Percentiles rank a stretch among this genome's conserved stretches.
Evolutionary conservation across 2,329 filamentous ascomycete genomes (phyloP).

Genomic region (Arthrobotrys conoides): DNA sequence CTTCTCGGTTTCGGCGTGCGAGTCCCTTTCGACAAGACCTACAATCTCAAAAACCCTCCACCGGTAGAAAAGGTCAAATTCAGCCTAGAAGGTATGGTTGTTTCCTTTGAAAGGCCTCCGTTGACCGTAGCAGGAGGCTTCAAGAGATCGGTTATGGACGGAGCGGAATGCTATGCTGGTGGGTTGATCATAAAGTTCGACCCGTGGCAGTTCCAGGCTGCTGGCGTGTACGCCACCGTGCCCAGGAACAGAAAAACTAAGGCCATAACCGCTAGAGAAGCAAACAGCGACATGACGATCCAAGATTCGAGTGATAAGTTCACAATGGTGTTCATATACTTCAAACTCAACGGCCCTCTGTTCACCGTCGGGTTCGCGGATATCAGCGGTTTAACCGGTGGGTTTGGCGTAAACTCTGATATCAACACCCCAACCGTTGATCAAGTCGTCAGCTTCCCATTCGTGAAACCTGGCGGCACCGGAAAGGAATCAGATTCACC

Average conservation of each 20-base stretch:
- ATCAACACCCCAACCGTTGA: conserved; percentile 65
- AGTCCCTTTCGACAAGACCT: conserved; percentile 60
- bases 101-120: conserved; percentile 66
- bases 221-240: conserved; percentile 66
- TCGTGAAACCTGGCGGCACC: conserved; percentile 62
- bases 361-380: conserved; percentile 67
- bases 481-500: not conserved
- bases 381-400: conserved; percentile 63
- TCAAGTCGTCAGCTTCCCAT: conserved; percentile 65
- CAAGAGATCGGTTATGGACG: conserved; percentile 63
- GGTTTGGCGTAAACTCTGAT: conserved; percentile 67
- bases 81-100: conserved; percentile 65
- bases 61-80: not conserved
- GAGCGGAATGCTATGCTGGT: conserved; percentile 66
- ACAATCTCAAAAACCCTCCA: conserved; percentile 13
- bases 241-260: not conserved
- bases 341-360: conserved; percentile 67
- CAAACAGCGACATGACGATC: too few species aligned
- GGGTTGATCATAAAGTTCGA: conserved; percentile 66
- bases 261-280: not conserved
- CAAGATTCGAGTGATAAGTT: conserved; percentile 57
- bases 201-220: conserved; percentile 67
- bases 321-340: conserved; percentile 67
- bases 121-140: conserved; percentile 67
- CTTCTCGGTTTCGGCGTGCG: conserved; percentile 66